Conservation (phyloP, 1,284 basidiomycete species). For the Meira miltonrushii region DNA sequence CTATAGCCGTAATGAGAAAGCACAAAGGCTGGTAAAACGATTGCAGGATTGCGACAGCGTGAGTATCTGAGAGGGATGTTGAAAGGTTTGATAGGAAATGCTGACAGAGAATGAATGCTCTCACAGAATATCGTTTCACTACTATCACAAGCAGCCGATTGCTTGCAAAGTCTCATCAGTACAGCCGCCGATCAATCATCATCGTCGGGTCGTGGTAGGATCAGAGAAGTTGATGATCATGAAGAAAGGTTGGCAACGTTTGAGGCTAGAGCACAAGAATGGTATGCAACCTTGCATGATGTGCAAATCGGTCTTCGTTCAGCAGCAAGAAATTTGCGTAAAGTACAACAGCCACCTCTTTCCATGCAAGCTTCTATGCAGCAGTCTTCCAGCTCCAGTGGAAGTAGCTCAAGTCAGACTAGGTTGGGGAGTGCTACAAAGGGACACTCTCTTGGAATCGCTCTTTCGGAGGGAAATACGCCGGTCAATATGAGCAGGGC, state of each 20-base stretch:
- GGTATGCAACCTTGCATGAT: slow-evolving; percentile 7
- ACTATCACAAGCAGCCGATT: slow-evolving; percentile 5
- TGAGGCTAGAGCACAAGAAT: slow-evolving; percentile 6
- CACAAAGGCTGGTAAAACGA: slow-evolving; percentile 3
- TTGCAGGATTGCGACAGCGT: slow-evolving; percentile 5
- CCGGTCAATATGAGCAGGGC: too few species aligned
- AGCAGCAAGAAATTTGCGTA: slow-evolving; percentile 4
- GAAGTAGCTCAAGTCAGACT: too few species aligned
- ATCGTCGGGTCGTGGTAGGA: not conserved
- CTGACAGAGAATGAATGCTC: not conserved
- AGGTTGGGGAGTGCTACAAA: too few species aligned
- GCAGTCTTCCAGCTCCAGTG: too few species aligned
- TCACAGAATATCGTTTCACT: slow-evolving; percentile 7
- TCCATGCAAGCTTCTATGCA: not conserved
- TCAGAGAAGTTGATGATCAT: not conserved
- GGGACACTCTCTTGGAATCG: too few species aligned
- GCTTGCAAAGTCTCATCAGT: not conserved
- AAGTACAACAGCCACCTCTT: not conserved
- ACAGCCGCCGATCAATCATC: not conserved
- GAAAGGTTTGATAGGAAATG: not conserved
- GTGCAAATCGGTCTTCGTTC: slow-evolving; percentile 8
- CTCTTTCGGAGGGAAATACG: too few species aligned
- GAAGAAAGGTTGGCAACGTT: not conserved
- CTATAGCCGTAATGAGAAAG: slow-evolving; percentile 1
- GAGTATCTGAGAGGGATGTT: not conserved